phyloP scores from a whole-genome alignment of 2,329 filamentous ascomycete genomes.

The Alternaria ethzedia region DNA sequence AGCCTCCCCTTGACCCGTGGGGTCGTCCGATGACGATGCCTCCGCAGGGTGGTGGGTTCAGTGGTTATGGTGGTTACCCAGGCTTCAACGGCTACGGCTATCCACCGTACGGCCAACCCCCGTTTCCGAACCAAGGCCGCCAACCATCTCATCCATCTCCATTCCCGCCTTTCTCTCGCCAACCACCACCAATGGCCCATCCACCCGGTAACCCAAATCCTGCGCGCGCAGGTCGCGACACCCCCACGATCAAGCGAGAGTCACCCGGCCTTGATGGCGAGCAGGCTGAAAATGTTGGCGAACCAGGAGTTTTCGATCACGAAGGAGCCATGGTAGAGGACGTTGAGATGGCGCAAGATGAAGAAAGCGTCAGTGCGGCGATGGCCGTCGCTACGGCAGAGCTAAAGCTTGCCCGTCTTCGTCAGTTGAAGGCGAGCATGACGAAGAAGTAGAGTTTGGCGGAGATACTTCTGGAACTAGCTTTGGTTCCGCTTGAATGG shows the following conservation, averaged over 20 bases:
- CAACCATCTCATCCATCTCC: background rate
- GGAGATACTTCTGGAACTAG: background rate
- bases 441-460: background rate
- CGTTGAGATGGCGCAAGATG: background rate
- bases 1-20: constrained; percentile 5
- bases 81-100: constrained; percentile 15
- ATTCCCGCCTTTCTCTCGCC: background rate
- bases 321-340: background rate
- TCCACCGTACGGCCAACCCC: background rate
- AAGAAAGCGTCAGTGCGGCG: constrained; percentile 12
- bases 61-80: constrained; percentile 6
- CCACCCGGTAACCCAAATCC: background rate
- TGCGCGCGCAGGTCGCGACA: background rate
- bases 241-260: constrained; percentile 25
- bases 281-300: constrained; percentile 5
- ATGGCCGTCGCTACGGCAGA: constrained; percentile 19
- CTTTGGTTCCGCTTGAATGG: too few species aligned
- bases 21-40: background rate
- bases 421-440: background rate
- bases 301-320: background rate
- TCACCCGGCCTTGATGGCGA: constrained; percentile 10
- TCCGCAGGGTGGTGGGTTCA: background rate
- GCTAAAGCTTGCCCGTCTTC: constrained; percentile 20
- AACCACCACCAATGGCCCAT: background rate
- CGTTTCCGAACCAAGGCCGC: background rate